Conservation (phyloP, 768 basidiomycete genomes). For the Mycena maculata region DNA sequence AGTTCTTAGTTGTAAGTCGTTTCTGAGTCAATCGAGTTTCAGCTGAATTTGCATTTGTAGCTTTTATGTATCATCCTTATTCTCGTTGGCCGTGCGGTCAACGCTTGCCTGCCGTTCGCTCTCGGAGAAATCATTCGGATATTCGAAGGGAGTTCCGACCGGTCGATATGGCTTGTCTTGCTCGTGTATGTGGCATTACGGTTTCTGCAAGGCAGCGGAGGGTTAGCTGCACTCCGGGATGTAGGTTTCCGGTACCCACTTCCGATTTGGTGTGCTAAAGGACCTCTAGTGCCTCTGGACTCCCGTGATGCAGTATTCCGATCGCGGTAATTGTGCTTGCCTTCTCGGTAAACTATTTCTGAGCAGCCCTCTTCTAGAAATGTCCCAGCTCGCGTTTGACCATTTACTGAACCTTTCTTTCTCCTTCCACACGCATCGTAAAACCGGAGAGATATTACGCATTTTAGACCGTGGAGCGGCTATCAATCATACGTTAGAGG, state of each 20-base stretch:
- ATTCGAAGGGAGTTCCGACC: slow-evolving; percentile 58
- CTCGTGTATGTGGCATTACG: slow-evolving; percentile 75
- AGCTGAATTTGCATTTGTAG: slow-evolving; percentile 47
- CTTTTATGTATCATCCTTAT: slow-evolving; percentile 77
- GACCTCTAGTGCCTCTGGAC: slow-evolving; percentile 74
- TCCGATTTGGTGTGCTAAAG: not conserved
- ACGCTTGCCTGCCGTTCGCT: slow-evolving; percentile 74
- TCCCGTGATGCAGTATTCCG: slow-evolving; percentile 91
- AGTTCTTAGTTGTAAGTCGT: slow-evolving; percentile 71
- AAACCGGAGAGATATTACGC: slow-evolving; percentile 87
- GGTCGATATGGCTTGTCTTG: slow-evolving; percentile 77
- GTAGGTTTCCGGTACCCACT: slow-evolving; percentile 42
- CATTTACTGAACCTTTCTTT: slow-evolving; percentile 90
- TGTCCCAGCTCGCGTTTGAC: slow-evolving; percentile 88
- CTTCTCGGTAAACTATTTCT: not conserved
- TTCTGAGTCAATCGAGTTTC: slow-evolving; percentile 2
- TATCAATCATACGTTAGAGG: slow-evolving; percentile 85
- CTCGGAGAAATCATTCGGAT: slow-evolving; percentile 73
- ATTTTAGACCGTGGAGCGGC: slow-evolving; percentile 88
- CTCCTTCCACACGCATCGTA: slow-evolving; percentile 83
- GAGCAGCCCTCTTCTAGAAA: slow-evolving; percentile 59
- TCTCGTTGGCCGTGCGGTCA: slow-evolving; percentile 80
- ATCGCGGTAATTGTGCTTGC: slow-evolving; percentile 60
- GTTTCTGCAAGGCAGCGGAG: slow-evolving; percentile 82
- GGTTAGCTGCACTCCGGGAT: slow-evolving; percentile 75